phyloP scores from a whole-genome alignment of 2,329 filamentous ascomycete species.

The Fusarium sp. region DNA sequence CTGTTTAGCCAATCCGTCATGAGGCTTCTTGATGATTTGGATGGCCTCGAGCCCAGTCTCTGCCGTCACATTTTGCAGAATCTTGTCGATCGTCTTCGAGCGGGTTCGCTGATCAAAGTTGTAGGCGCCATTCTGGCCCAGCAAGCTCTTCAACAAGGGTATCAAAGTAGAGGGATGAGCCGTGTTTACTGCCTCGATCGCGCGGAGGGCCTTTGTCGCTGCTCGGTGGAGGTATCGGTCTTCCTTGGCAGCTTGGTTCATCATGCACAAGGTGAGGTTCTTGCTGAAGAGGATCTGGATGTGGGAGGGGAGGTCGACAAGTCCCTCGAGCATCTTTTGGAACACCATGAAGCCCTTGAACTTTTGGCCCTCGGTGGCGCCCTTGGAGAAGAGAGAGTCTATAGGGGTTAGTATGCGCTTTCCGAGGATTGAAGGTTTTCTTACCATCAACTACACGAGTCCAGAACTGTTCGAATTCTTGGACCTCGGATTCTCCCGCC shows the following conservation, averaged over 20 bases:
- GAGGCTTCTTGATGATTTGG: conserved; percentile 59
- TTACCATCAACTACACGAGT: conserved; percentile 85
- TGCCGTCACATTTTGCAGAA: conserved; percentile 71
- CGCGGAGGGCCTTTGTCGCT: conserved; percentile 80
- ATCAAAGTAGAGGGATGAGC: conserved; percentile 69
- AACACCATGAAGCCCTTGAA: conserved; percentile 92
- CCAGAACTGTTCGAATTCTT: conserved; percentile 84
- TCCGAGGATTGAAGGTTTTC: conserved; percentile 41
- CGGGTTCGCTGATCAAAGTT: conserved; percentile 90
- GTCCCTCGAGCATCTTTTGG: conserved; percentile 74
- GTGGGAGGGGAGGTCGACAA: conserved; percentile 59
- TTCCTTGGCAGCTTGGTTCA: conserved; percentile 83
- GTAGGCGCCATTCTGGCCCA: conserved; percentile 76
- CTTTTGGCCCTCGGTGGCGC: conserved; percentile 88
- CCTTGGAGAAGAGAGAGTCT: conserved; percentile 87
- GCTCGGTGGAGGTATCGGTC: conserved; percentile 85
- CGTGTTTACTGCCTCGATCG: conserved; percentile 74
- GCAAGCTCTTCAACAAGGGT: conserved; percentile 73
- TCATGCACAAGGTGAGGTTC: conserved; percentile 83
- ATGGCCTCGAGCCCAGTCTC: conserved; percentile 67
- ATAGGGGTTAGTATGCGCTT: conserved; percentile 36
- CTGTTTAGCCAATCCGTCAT: conserved; percentile 45
- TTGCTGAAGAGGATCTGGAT: conserved; percentile 78
- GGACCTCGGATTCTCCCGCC: conserved; percentile 49
- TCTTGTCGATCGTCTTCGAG: conserved; percentile 83